Evolutionary conservation across 441 rosid genomes (phyloP).

Genomic region (Pelargonium cotyledonis): DNA sequence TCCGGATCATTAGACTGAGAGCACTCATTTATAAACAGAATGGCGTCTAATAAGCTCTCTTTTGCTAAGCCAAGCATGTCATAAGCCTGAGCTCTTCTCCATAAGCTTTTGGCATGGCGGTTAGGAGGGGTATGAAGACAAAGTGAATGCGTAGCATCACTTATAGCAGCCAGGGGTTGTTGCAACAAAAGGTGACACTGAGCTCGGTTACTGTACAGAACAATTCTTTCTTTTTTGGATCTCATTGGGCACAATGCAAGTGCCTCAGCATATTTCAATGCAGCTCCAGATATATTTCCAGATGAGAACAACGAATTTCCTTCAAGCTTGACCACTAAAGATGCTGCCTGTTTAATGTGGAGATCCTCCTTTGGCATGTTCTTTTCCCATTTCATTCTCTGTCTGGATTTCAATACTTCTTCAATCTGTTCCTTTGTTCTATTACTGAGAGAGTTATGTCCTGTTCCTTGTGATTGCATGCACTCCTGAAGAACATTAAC

Average conservation of each 20-base stretch:
- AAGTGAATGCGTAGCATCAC: slow-evolving; percentile 81
- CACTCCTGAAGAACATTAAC: slow-evolving; percentile 74
- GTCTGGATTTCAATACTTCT: slow-evolving; percentile 56
- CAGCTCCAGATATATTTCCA: slow-evolving; percentile 80
- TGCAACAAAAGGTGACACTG: slow-evolving; percentile 88
- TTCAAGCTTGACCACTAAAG: slow-evolving; percentile 88
- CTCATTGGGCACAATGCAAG: slow-evolving; percentile 84
- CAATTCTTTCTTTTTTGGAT: slow-evolving; percentile 86
- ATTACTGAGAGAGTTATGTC: slow-evolving; percentile 35
- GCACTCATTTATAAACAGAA: slow-evolving; percentile 87
- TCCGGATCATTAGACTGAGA: slow-evolving; percentile 93
- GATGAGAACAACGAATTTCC: slow-evolving; percentile 91
- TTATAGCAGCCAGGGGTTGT: slow-evolving; percentile 79
- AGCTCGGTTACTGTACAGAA: slow-evolving; percentile 83
- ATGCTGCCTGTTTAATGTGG: slow-evolving; percentile 91
- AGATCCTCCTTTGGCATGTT: slow-evolving; percentile 89
- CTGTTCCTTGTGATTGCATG: slow-evolving; percentile 49
- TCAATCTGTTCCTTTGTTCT: slow-evolving; percentile 64
- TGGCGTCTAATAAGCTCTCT: slow-evolving; percentile 89
- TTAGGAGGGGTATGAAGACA: slow-evolving; percentile 78
- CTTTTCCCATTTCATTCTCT: slow-evolving; percentile 85
- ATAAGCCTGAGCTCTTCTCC: slow-evolving; percentile 98
- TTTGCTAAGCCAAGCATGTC: slow-evolving; percentile 88
- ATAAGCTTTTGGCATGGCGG: slow-evolving; percentile 89
- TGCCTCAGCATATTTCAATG: slow-evolving; percentile 83